Conservation (phyloP, 83 land plant species). For the Diphasiastrum complanatum region DNA sequence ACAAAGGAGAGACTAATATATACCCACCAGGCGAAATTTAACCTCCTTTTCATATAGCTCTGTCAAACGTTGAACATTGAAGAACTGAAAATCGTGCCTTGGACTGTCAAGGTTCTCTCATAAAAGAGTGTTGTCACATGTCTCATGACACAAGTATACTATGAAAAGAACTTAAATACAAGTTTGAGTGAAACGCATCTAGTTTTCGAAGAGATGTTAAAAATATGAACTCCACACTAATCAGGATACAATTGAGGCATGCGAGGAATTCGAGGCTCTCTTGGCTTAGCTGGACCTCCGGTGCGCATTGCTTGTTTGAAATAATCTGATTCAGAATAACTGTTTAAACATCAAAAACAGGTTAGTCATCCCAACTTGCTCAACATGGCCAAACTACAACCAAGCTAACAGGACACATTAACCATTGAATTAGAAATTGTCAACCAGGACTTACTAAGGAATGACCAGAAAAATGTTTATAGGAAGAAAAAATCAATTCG, state of each 20-base stretch:
- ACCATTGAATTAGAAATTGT: too few relatives aligned
- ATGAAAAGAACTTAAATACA: too few relatives aligned
- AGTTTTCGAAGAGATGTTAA: background rate
- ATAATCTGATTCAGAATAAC: constrained; percentile 97
- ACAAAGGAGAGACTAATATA: background rate
- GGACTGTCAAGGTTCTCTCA: constrained; percentile 3
- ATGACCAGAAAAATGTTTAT: too few relatives aligned
- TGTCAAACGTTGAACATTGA: constrained; percentile 71
- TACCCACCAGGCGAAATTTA: constrained; percentile 66
- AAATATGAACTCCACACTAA: background rate
- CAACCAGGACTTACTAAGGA: too few relatives aligned
- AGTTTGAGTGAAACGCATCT: background rate
- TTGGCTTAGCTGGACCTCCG: constrained; percentile 80
- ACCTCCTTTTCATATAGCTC: constrained; percentile 98
- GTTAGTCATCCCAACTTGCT: background rate
- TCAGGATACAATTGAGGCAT: constrained; percentile 87
- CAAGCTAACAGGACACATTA: too few relatives aligned
- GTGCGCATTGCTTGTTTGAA: constrained; percentile 98
- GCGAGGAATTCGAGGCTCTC: constrained; percentile 98
- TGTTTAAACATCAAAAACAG: constrained; percentile 8
- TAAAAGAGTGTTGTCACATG: too few relatives aligned
- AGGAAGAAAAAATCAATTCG: too few relatives aligned
- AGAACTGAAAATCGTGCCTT: constrained; percentile 99
- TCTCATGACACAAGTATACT: too few relatives aligned
- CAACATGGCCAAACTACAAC: too few relatives aligned